A percentile compares a stretch with the other conserved stretches of the same genome.
These are phyloP conservation scores for Nevesoporus exiguus DNA, from an alignment of 768 basidiomycete genomes.

Conservation along the genomic window DNA sequence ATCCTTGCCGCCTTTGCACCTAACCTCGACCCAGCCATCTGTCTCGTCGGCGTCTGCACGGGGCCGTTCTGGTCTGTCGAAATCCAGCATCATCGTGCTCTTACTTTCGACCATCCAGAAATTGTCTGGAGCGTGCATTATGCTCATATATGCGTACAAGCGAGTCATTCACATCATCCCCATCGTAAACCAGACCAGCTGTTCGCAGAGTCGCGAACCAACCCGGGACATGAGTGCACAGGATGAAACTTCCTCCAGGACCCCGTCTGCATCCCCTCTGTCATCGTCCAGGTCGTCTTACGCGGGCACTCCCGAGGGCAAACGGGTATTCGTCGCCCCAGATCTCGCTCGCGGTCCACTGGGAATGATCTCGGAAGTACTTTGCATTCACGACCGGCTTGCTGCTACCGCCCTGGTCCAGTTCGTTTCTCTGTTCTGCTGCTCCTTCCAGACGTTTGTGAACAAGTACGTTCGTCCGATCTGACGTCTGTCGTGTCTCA, in stretches of 20 bases:
- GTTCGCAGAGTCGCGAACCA: not conserved
- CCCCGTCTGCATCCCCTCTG: slow-evolving; percentile 23
- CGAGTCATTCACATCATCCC: slow-evolving; percentile 62
- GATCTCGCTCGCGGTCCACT: slow-evolving; percentile 45
- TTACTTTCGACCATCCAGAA: slow-evolving; percentile 73
- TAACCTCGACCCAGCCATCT: slow-evolving; percentile 16
- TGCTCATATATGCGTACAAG: slow-evolving; percentile 65
- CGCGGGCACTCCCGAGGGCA: slow-evolving; percentile 5
- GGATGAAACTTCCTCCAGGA: slow-evolving; percentile 1
- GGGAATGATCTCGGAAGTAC: slow-evolving; percentile 46
- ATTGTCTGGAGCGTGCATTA: slow-evolving; percentile 65
- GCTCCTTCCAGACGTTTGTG: slow-evolving; percentile 51
- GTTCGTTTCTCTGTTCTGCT: slow-evolving; percentile 43
- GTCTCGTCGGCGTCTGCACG: slow-evolving; percentile 23
- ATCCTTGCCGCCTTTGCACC: not conserved
- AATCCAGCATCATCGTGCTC: slow-evolving; percentile 60
- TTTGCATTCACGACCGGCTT: slow-evolving; percentile 46
- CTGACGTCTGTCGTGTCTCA: slow-evolving; percentile 8
- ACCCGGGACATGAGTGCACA: not conserved
- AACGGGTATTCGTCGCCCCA: not conserved
- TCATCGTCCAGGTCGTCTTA: slow-evolving; percentile 23
- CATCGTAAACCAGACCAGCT: slow-evolving; percentile 50
- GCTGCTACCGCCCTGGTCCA: slow-evolving; percentile 46
- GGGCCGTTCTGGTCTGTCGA: slow-evolving; percentile 37
- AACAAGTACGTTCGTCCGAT: slow-evolving; percentile 45